Evolutionary conservation across 192 early-diverging fungal species (phyloP).

Genomic region (Nowakowskiella sp.): DNA sequence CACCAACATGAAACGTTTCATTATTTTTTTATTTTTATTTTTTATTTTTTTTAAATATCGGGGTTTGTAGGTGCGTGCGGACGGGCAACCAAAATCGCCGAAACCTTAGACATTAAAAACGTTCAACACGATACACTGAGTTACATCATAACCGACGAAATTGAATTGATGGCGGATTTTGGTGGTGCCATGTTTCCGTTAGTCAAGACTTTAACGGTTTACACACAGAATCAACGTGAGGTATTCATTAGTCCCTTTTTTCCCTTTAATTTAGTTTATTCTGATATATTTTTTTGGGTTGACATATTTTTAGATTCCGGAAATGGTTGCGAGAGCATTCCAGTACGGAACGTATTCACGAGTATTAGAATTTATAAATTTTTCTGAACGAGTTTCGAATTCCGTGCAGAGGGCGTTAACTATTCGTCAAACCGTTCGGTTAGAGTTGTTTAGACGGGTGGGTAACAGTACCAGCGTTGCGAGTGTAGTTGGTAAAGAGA

Average conservation of each 20-base stretch:
- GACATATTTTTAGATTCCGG: constrained; percentile 55
- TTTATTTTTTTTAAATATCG: too few relatives aligned
- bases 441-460: too few relatives aligned
- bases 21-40: too few relatives aligned
- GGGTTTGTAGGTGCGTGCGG: constrained; percentile 41
- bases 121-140: constrained; percentile 86
- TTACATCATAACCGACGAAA: constrained; percentile 59
- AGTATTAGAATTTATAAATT: too few relatives aligned
- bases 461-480: too few relatives aligned
- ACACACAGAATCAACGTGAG: constrained; percentile 67
- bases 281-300: too few relatives aligned
- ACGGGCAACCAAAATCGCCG: constrained; percentile 53
- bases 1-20: too few relatives aligned
- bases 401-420: too few relatives aligned
- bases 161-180: constrained; percentile 40
- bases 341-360: constrained; percentile 76
- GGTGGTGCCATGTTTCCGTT: constrained; percentile 44
- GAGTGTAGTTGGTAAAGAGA: too few relatives aligned
- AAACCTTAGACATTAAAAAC: constrained; percentile 79
- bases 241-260: constrained; percentile 19
- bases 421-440: too few relatives aligned
- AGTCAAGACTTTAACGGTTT: constrained; percentile 62
- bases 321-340: constrained; percentile 79
- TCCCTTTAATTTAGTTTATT: neutral
- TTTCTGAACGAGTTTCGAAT: too few relatives aligned